Evolutionary conservation across 208 protist genomes (phyloP), one percentile per base, ranked within the genome.

Genomic region (Naegleria gruberi): DNA sequence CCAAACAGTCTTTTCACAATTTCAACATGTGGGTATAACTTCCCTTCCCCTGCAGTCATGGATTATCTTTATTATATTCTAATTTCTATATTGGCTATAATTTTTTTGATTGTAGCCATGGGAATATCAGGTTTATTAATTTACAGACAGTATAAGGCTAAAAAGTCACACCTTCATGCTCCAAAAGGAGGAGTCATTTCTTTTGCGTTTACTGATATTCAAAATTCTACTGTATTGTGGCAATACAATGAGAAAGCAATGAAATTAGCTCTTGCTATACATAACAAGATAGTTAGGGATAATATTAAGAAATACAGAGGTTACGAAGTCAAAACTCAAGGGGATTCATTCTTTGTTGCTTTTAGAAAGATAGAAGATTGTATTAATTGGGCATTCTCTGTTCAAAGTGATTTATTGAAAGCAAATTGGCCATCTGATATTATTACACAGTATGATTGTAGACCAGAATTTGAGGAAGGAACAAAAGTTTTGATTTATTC

Each of bases 311-410:
- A 87, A 37, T 87, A n/a, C 37, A 83, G 45, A 30, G 92, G 92
- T n/a, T 93, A 91, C 55, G 93, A 94, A 90, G 93, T 94, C 19
- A 94, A 94, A 88, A 93, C 91, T 40, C 73, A 41, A 82, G 19
- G 73, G 7, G 82, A 89, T 82, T 30, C 45, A 6, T 89, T 89
- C n/a, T 51, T 82, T 5, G 5, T 7, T 82, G 42, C 26, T 3
- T 89, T 89, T 47, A 8, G 17, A 41, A 12, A 3, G 7, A 5
- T 34, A 37, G 6, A 10, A 30, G 42, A 89, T n/a, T 41, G 44
- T 17, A 34, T 89, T 34, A 26, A 89, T 34, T 89, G 41, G 41
- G 87, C 87, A 34, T 5, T 51, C 42, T 7, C 0, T 19, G 87
- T 89, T 51, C 87, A 89, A 82, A 89, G 2, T 30, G 4, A 37